A percentile compares a stretch with the other conserved stretches of the same genome.
Evolutionary conservation across 192 early-diverging fungal species (phyloP).

Genomic region (Pilaira anomala): DNA sequence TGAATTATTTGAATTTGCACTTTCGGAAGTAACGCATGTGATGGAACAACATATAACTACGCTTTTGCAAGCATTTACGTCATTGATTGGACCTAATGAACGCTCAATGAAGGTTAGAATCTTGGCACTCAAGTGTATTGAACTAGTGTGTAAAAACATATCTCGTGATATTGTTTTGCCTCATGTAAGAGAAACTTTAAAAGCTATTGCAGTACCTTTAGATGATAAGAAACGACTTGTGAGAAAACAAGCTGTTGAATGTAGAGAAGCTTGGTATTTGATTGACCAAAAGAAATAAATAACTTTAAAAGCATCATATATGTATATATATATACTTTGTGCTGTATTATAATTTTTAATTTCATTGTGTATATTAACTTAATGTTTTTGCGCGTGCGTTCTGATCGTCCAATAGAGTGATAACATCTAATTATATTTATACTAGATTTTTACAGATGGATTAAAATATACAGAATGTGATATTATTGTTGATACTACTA

Average conservation of each 20-base stretch:
- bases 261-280: constrained; percentile 77
- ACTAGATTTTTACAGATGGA: too few relatives aligned
- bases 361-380: too few relatives aligned
- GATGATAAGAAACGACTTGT: constrained; percentile 91
- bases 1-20: constrained; percentile 70
- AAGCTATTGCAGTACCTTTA: constrained; percentile 59
- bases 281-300: background rate
- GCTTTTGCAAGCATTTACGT: constrained; percentile 40
- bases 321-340: too few relatives aligned
- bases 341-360: too few relatives aligned
- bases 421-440: too few relatives aligned
- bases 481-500: too few relatives aligned
- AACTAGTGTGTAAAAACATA: constrained; percentile 61
- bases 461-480: too few relatives aligned
- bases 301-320: too few relatives aligned
- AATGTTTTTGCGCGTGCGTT: too few relatives aligned
- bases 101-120: constrained; percentile 52
- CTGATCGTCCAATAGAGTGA: too few relatives aligned
- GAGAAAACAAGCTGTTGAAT: constrained; percentile 81
- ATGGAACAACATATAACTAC: constrained; percentile 52
- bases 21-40: constrained; percentile 61
- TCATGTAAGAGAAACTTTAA: constrained; percentile 57
- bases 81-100: constrained; percentile 27
- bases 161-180: constrained; percentile 58
- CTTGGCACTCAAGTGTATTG: constrained; percentile 65